Evolutionary conservation across 306 rosid species (phyloP).

Genomic region (Cercis canadensis): DNA sequence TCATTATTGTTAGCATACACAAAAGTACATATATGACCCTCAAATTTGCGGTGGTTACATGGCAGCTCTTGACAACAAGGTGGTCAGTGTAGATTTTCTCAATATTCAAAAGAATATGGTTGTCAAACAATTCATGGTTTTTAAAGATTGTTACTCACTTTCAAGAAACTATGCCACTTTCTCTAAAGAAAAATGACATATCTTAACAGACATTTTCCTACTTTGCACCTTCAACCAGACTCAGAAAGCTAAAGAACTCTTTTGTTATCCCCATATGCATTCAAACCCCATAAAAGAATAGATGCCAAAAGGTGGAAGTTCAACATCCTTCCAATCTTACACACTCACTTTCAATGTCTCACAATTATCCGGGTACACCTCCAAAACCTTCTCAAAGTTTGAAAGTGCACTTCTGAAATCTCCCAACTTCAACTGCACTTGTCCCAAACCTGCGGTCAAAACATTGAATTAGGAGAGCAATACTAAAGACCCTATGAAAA

Average conservation of each 20-base stretch:
- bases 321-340: constrained; percentile 27
- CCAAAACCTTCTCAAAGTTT: constrained; percentile 93
- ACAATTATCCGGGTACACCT: constrained; percentile 86
- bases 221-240: constrained; percentile 26
- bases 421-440: constrained; percentile 95
- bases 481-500: constrained; percentile 16
- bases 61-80: background rate
- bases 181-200: constrained; percentile 16
- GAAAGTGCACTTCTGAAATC: constrained; percentile 89
- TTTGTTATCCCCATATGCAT: background rate
- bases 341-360: constrained; percentile 89
- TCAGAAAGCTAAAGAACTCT: background rate
- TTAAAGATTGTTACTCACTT: background rate
- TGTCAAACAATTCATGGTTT: constrained; percentile 1
- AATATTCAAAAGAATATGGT: background rate
- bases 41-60: background rate
- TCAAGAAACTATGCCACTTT: constrained; percentile 30
- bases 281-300: constrained; percentile 14
- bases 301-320: constrained; percentile 17
- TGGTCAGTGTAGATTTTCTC: background rate
- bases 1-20: background rate
- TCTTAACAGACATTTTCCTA: constrained; percentile 24
- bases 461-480: constrained; percentile 28
- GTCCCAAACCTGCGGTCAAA: constrained; percentile 81
- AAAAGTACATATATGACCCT: constrained; percentile 14